A percentile compares a stretch with the other conserved stretches of the same genome.
phyloP scores from a whole-genome alignment of 768 basidiomycete species.

The Tylopilus vinaceipallidus region DNA sequence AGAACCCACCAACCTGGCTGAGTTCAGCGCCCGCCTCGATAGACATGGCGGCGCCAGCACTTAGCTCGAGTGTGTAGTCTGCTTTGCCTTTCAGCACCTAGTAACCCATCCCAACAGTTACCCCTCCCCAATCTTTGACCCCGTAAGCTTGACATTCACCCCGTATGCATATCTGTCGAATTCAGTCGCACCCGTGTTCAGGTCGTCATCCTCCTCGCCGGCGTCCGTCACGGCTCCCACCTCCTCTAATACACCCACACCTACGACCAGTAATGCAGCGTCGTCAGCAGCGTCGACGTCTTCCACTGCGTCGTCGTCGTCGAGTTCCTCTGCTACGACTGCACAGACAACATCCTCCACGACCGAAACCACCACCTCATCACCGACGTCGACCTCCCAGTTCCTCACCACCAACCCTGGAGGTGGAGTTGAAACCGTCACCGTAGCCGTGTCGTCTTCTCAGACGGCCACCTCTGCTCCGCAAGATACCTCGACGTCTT shows the following conservation, averaged over 20 bases:
- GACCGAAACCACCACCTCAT: background rate
- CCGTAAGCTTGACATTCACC: slow-evolving; percentile 9
- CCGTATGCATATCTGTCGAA: background rate
- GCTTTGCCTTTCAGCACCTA: background rate
- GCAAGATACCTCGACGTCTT: background rate
- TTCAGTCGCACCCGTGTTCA: background rate
- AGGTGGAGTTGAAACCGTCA: slow-evolving; percentile 3
- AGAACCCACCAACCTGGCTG: too few relatives aligned
- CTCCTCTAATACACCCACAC: too few relatives aligned
- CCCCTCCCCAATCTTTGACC: rapidly evolving
- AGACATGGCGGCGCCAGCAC: too few relatives aligned
- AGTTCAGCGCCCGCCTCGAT: too few relatives aligned
- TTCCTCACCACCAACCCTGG: slow-evolving; percentile 5
- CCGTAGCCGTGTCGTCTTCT: slow-evolving; percentile 1
- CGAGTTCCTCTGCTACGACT: background rate
- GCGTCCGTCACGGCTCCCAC: too few relatives aligned
- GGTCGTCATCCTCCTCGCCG: background rate
- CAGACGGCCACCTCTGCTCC: background rate
- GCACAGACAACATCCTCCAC: slow-evolving; percentile 5
- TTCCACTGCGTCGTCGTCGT: background rate
- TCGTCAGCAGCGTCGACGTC: background rate
- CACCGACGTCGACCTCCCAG: background rate
- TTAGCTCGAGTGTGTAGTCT: slow-evolving; percentile 8
- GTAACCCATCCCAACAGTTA: background rate
- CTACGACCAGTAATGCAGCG: background rate